Percentiles rank a stretch among this genome's conserved stretches.
Conservation (phyloP, 345 rosid species). For the Erucastrum elatum region DNA sequence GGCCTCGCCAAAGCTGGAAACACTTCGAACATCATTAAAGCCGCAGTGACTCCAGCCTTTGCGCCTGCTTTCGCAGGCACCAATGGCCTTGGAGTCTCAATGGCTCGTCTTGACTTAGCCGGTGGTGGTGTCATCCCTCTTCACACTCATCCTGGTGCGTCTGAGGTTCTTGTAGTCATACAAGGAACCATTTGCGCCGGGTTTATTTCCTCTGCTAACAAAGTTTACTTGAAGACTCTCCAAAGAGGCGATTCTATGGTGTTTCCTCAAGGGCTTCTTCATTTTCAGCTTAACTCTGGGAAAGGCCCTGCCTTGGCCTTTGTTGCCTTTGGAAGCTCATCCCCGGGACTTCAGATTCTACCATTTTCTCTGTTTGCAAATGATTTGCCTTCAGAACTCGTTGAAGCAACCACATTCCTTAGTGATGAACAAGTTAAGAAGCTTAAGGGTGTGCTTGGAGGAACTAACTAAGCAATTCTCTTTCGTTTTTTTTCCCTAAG, state of each 20-base stretch:
- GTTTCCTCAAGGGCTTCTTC: constrained; percentile 76
- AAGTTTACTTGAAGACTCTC: constrained; percentile 55
- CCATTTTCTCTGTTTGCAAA: constrained; percentile 68
- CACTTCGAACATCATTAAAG: constrained; percentile 70
- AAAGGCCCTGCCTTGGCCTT: constrained; percentile 45
- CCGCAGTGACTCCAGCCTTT: constrained; percentile 75
- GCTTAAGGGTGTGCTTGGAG: constrained; percentile 88
- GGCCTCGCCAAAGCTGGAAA: constrained; percentile 61
- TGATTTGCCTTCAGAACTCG: constrained; percentile 58
- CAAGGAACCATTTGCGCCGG: constrained; percentile 73
- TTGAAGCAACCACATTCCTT: constrained; percentile 61
- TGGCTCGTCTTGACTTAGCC: constrained; percentile 79
- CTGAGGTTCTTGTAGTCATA: constrained; percentile 57
- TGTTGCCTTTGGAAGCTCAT: constrained; percentile 67
- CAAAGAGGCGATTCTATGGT: constrained; percentile 66
- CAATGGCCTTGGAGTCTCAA: constrained; percentile 76
- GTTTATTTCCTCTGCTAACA: constrained; percentile 65
- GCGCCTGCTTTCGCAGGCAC: constrained; percentile 54
- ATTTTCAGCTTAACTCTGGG: constrained; percentile 67
- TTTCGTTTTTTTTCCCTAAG: not conserved
- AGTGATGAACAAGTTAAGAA: constrained; percentile 68
- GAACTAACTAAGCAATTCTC: constrained; percentile 49
- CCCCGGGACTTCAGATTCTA: constrained; percentile 72
- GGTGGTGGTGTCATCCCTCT: constrained; percentile 70
- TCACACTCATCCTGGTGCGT: constrained; percentile 79